Conservation (phyloP, 805 yeast genomes). For the Saccharomycodes ludwigii region DNA sequence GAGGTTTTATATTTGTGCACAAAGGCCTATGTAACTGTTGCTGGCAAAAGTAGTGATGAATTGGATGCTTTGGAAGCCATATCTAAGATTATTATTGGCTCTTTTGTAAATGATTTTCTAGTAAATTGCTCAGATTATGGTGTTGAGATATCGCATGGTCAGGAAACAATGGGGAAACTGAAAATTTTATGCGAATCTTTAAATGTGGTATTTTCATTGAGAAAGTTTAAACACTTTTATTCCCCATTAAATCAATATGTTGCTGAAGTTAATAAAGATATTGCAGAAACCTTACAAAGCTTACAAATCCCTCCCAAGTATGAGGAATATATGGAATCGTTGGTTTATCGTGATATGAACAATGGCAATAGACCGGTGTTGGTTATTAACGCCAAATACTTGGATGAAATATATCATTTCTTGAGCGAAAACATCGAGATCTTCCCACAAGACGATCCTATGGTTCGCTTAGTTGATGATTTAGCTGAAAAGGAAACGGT, state of each 20-base stretch:
- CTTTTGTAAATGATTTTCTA: constrained; percentile 16
- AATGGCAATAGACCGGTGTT: constrained; percentile 27
- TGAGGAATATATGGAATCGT: constrained; percentile 17
- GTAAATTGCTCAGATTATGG: constrained; percentile 16
- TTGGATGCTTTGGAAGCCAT: constrained; percentile 54
- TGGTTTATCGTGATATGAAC: constrained; percentile 22
- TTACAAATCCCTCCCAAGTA: constrained; percentile 19
- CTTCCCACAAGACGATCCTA: constrained; percentile 43
- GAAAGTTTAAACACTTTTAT: constrained; percentile 17
- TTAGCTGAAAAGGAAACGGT: constrained; percentile 26
- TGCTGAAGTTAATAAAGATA: constrained; percentile 17
- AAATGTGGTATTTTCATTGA: constrained; percentile 17
- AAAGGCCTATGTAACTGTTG: constrained; percentile 28
- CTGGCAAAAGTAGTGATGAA: constrained; percentile 43
- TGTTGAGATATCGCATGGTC: constrained; percentile 3
- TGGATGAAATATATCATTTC: constrained; percentile 32
- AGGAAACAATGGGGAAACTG: constrained; percentile 10
- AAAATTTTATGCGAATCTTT: constrained; percentile 12
- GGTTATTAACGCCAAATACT: constrained; percentile 32
- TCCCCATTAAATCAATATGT: constrained; percentile 24
- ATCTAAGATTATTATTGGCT: constrained; percentile 22
- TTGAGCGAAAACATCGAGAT: constrained; percentile 30
- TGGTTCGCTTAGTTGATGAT: constrained; percentile 31
- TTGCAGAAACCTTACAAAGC: constrained; percentile 15
- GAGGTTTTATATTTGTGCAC: constrained; percentile 46